phyloP scores from a whole-genome alignment of 371 early-diverging fungal species.

The Coemansia sp. region DNA sequence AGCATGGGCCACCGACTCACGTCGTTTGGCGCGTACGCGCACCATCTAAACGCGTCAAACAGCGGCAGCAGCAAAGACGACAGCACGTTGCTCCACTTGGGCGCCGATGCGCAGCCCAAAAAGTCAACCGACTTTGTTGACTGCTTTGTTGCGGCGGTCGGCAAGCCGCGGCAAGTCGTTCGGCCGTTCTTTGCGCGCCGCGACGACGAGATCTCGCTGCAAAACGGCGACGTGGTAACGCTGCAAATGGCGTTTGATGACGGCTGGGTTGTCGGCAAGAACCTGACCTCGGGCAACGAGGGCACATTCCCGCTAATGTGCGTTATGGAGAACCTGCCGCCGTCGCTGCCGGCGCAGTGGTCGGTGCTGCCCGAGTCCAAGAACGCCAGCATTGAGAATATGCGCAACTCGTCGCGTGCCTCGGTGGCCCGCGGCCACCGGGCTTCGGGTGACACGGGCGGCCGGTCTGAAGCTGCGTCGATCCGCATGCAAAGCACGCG shows the following conservation, averaged over 20 bases:
- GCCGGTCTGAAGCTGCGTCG: background rate
- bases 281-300: conserved; percentile 51
- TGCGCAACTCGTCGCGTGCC: conserved; percentile 23
- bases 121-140: conserved; percentile 49
- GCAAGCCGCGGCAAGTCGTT: conserved; percentile 48
- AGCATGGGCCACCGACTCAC: conserved; percentile 16
- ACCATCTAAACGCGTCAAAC: background rate
- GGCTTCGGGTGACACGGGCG: background rate
- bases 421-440: conserved; percentile 7
- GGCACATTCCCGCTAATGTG: conserved; percentile 61
- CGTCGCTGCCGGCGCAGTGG: conserved; percentile 49
- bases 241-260: conserved; percentile 56
- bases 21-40: background rate
- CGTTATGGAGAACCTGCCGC: conserved; percentile 41
- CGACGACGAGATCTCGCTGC: conserved; percentile 52
- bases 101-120: conserved; percentile 4
- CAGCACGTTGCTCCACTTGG: conserved; percentile 20
- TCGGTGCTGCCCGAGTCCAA: conserved; percentile 45
- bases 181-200: conserved; percentile 50
- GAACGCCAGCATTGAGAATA: conserved; percentile 27
- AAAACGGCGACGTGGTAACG: conserved; percentile 45
- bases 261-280: conserved; percentile 58
- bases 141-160: conserved; percentile 44
- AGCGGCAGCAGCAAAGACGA: conserved; percentile 16
- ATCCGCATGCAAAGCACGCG: conserved; percentile 21